Percentiles rank a stretch among this genome's conserved stretches.
Evolutionary conservation across 441 rosid genomes (phyloP).

Genomic region (Populus hybrid): DNA sequence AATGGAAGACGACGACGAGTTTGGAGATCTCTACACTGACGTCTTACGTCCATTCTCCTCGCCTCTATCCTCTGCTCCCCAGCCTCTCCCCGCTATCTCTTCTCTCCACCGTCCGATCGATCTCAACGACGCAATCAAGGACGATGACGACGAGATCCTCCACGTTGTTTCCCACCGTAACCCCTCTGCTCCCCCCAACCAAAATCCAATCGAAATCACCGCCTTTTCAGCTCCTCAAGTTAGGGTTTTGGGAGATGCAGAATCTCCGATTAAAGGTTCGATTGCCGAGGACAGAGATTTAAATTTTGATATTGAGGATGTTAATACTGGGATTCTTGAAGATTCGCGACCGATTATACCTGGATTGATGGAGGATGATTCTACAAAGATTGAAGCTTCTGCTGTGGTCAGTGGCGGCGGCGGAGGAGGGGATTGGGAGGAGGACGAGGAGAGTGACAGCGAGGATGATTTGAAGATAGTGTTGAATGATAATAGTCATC

Average conservation of each 20-base stretch:
- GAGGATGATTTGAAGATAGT: slow-evolving; percentile 96
- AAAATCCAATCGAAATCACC: not conserved
- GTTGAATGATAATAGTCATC: slow-evolving; percentile 54
- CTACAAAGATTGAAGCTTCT: not conserved
- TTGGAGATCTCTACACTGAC: slow-evolving; percentile 96
- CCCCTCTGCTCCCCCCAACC: slow-evolving; percentile 3
- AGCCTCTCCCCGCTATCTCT: slow-evolving; percentile 16
- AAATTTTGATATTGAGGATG: slow-evolving; percentile 80
- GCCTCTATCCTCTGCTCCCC: slow-evolving; percentile 27
- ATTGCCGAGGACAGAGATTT: slow-evolving; percentile 45
- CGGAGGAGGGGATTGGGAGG: slow-evolving; percentile 26
- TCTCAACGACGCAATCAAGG: slow-evolving; percentile 37
- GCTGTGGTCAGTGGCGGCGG: slow-evolving; percentile 28
- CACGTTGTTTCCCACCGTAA: not conserved
- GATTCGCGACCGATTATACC: slow-evolving; percentile 44
- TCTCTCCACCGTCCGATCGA: slow-evolving; percentile 43
- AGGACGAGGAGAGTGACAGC: slow-evolving; percentile 72
- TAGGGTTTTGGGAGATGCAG: slow-evolving; percentile 43
- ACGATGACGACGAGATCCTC: slow-evolving; percentile 24
- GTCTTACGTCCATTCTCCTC: slow-evolving; percentile 55
- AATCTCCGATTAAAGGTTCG: slow-evolving; percentile 11
- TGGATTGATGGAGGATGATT: slow-evolving; percentile 26
- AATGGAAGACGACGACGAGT: slow-evolving; percentile 97
- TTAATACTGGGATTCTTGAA: slow-evolving; percentile 22
- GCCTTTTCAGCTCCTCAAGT: slow-evolving; percentile 30